These are phyloP conservation scores for Dalbergia cochinchinensis DNA, from an alignment of 306 rosid genomes.

Conservation along the genomic window DNA sequence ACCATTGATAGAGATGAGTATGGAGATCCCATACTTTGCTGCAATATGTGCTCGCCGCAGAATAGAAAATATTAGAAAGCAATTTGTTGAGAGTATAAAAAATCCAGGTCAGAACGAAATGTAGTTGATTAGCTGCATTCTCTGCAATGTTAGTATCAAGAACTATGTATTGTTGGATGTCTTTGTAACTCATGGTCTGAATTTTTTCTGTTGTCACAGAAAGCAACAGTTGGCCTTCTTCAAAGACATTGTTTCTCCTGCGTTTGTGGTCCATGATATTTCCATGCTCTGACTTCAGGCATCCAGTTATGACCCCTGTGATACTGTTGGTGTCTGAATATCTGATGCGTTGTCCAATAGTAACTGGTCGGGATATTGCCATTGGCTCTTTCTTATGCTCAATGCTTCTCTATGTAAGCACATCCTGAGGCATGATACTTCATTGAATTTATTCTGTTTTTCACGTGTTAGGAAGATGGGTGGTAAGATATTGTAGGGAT, in stretches of 20 bases:
- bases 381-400: conserved; percentile 88
- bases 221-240: conserved; percentile 89
- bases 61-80: conserved; percentile 68
- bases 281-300: conserved; percentile 94
- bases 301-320: conserved; percentile 88
- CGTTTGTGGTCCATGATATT: conserved; percentile 91
- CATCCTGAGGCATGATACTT: conserved; percentile 18
- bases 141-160: background rate
- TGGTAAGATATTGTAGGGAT: too few relatives aligned
- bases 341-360: conserved; percentile 83
- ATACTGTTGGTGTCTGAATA: conserved; percentile 84
- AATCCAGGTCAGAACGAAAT: conserved; percentile 67
- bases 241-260: conserved; percentile 82
- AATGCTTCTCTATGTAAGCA: conserved; percentile 86
- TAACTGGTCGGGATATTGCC: conserved; percentile 79
- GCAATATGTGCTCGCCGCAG: conserved; percentile 96
- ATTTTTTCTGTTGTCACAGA: conserved; percentile 59
- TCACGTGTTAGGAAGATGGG: background rate
- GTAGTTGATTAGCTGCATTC: conserved; percentile 23
- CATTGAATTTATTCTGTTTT: conserved; percentile 5
- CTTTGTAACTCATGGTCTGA: conserved; percentile 25
- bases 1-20: conserved; percentile 91
- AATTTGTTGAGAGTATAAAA: conserved; percentile 69
- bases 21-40: conserved; percentile 89
- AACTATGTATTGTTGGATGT: conserved; percentile 27